These are phyloP conservation scores for Calonectria ilicicola DNA, from an alignment of 2,329 filamentous ascomycete species.

Conservation along the genomic window DNA sequence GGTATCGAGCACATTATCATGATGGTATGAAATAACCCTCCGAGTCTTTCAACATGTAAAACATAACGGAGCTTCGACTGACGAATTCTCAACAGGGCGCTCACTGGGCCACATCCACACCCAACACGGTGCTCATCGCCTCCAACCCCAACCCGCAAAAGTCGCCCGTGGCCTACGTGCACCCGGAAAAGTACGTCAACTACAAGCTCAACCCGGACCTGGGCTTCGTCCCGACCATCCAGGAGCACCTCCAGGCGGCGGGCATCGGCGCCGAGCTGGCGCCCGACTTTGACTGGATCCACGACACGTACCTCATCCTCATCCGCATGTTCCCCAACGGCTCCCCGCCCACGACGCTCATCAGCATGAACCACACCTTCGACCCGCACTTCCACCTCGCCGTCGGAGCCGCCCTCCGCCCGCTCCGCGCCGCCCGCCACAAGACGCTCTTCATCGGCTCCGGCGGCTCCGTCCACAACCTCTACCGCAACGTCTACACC, in stretches of 20 bases:
- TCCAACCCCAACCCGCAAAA: slow-evolving; percentile 71
- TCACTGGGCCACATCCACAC: slow-evolving; percentile 71
- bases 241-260: slow-evolving; percentile 8
- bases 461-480: slow-evolving; percentile 76
- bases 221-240: slow-evolving; percentile 26
- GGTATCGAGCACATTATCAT: slow-evolving; percentile 35
- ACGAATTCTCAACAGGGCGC: slow-evolving; percentile 60
- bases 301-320: slow-evolving; percentile 77
- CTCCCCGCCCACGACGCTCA: slow-evolving; percentile 72
- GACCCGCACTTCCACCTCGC: slow-evolving; percentile 41
- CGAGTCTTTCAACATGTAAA: no score
- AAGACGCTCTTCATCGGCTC: slow-evolving; percentile 65
- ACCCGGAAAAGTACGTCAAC: slow-evolving; percentile 72
- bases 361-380: slow-evolving; percentile 39
- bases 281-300: slow-evolving; percentile 75
- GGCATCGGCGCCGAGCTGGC: slow-evolving; percentile 16
- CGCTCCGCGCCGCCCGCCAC: slow-evolving; percentile 15
- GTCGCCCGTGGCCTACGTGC: slow-evolving; percentile 74
- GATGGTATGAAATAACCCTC: slow-evolving; percentile 32
- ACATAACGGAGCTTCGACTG: not conserved
- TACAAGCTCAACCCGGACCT: slow-evolving; percentile 74
- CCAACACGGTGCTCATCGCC: slow-evolving; percentile 64
- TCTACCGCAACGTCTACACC: slow-evolving; percentile 75
- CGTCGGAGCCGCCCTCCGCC: slow-evolving; percentile 31
- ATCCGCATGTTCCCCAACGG: slow-evolving; percentile 75